Evolutionary conservation across 768 basidiomycete species (phyloP).

Genomic region (Asterophora parasitica): DNA sequence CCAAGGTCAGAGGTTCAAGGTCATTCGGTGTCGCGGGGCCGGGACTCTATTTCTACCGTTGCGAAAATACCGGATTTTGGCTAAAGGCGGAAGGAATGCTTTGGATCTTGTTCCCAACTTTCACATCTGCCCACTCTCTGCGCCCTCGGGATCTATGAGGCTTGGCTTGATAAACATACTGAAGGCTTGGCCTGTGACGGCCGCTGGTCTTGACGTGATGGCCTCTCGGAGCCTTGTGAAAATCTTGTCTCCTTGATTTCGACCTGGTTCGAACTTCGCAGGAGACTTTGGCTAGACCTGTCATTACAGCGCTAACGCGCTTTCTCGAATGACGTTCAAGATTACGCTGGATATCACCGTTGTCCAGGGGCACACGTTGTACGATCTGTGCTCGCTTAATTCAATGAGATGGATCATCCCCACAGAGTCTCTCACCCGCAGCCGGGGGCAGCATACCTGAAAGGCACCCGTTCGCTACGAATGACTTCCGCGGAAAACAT

Average conservation of each 20-base stretch:
- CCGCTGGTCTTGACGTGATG: neutral
- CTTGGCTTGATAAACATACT: neutral
- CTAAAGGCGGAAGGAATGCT: neutral
- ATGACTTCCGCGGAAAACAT: neutral
- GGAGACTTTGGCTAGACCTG: too few species aligned
- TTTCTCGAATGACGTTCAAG: too few species aligned
- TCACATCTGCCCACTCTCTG: neutral
- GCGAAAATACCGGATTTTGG: neutral
- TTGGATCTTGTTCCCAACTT: neutral
- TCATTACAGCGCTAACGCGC: too few species aligned
- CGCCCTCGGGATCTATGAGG: too few species aligned
- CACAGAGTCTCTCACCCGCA: neutral
- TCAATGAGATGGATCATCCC: neutral
- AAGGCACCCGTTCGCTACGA: neutral
- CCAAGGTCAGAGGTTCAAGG: neutral
- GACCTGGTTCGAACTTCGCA: too few species aligned
- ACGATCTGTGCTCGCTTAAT: neutral
- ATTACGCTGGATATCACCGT: too few species aligned
- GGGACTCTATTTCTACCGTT: neutral
- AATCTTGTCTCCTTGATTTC: too few species aligned
- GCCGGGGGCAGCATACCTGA: neutral
- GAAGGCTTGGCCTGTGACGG: neutral
- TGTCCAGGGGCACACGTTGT: neutral
- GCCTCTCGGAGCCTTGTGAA: too few species aligned
- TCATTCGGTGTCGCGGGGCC: neutral